Conservation (phyloP, 331 rosid genomes). For the Malus hybrid region DNA sequence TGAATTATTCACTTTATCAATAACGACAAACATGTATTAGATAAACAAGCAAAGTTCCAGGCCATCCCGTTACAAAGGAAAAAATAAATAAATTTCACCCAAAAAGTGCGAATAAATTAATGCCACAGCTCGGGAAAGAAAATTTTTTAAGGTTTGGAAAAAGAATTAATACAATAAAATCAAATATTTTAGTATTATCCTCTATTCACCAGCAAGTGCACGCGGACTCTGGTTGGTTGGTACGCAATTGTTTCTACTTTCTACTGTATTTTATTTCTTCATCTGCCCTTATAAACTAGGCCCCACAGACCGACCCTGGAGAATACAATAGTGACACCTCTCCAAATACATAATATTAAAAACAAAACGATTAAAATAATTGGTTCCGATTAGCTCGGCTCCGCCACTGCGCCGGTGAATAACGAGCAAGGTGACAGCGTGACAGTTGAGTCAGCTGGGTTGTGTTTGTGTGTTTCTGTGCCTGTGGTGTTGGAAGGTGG, state of each 20-base stretch:
- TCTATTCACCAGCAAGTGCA: slow-evolving; percentile 34
- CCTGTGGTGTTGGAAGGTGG: slow-evolving; percentile 35
- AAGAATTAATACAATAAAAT: not conserved
- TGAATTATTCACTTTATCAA: too few relatives aligned
- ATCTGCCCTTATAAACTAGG: slow-evolving; percentile 10
- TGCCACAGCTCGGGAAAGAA: slow-evolving; percentile 1
- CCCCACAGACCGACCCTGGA: slow-evolving; percentile 61
- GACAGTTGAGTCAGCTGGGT: not conserved
- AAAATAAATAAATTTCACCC: not conserved
- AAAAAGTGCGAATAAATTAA: slow-evolving; percentile 36
- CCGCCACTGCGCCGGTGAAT: not conserved
- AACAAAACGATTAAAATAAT: not conserved
- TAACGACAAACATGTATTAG: too few relatives aligned
- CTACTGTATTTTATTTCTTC: not conserved
- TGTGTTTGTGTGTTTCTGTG: slow-evolving; percentile 2
- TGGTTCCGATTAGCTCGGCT: not conserved
- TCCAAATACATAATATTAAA: slow-evolving; percentile 31
- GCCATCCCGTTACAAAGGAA: not conserved
- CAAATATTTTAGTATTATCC: too few relatives aligned
- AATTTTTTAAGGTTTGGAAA: slow-evolving; percentile 17
- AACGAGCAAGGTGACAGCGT: slow-evolving; percentile 1
- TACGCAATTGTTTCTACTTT: slow-evolving; percentile 22
- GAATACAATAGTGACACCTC: slow-evolving; percentile 52
- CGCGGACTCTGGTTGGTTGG: slow-evolving; percentile 69
- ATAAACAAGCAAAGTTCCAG: not conserved